A percentile compares a stretch with the other conserved stretches of the same genome.
Conservation (phyloP, 2,329 filamentous ascomycete species). For the Fusarium napiforme region DNA sequence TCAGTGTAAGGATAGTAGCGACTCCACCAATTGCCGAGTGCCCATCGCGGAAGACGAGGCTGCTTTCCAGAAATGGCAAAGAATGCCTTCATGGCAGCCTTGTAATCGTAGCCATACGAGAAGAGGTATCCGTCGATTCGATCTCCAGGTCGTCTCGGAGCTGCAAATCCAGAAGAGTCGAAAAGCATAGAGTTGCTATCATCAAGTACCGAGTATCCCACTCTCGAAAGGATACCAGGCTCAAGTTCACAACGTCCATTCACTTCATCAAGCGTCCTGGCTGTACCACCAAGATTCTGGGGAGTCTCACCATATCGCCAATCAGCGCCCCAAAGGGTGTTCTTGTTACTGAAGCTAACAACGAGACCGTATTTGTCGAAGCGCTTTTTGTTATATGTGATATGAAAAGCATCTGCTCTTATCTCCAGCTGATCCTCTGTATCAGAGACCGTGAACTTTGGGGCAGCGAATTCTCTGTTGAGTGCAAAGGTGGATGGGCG, state of each 20-base stretch:
- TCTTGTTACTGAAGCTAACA: constrained; percentile 56
- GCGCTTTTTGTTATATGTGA: constrained; percentile 67
- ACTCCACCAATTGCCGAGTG: constrained; percentile 74
- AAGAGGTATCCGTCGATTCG: constrained; percentile 70
- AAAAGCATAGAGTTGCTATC: constrained; percentile 68
- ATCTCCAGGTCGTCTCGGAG: constrained; percentile 57
- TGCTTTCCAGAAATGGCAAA: constrained; percentile 67
- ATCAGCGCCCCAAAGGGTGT: constrained; percentile 53
- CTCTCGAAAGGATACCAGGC: constrained; percentile 61
- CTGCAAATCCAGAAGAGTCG: constrained; percentile 62
- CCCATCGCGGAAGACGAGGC: constrained; percentile 66
- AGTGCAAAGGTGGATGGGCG: constrained; percentile 71
- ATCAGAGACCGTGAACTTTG: constrained; percentile 61
- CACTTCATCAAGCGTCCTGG: constrained; percentile 64
- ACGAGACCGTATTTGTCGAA: constrained; percentile 64
- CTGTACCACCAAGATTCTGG: constrained; percentile 58
- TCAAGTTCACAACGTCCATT: constrained; percentile 63
- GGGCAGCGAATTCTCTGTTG: constrained; percentile 57
- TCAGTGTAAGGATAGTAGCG: constrained; percentile 68
- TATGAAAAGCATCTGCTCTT: constrained; percentile 63
- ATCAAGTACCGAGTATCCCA: constrained; percentile 64
- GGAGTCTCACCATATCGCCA: constrained; percentile 59
- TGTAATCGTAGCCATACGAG: constrained; percentile 67
- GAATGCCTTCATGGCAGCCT: constrained; percentile 62
- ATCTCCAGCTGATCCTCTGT: constrained; percentile 62